Evolutionary conservation across 306 rosid species (phyloP), one percentile per base, ranked within the genome.

Genomic region (Psophocarpus tetragonolobus): DNA sequence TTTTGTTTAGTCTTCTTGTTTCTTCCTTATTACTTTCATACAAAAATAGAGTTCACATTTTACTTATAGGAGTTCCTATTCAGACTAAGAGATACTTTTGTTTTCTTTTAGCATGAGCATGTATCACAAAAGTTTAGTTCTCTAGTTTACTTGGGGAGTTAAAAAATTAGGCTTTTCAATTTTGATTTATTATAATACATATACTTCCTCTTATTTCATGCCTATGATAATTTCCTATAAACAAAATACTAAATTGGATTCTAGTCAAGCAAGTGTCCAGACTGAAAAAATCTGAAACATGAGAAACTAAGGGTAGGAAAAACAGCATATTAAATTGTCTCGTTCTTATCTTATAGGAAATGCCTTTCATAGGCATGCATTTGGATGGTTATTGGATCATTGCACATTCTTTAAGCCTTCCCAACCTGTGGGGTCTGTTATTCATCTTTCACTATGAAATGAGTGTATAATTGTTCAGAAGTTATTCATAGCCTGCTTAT

Each of bases 301-400:
- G 24, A 64, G 27, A 75, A 51, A 51, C 29, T 36, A 44, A 10
- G 66, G 64, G 20, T 48, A 10, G 24, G 63, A 38, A 45, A 29
- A 62, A 20, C 27, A 51, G 47, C 60, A 68, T 68, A 50, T 70
- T 24, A 51, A 23, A 60, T 53, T 17, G 30, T 26, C 61, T 61
- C 33, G 23, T 61, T 35, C 51, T 53, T 71, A 54, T 47, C 53
- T 63, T 53, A 38, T 53, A 8, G 14, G 36, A 80, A 64, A 44
- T 65, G 70, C 23, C 24, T 54, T 65, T 41, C 23, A 29, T 80
- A 8, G 62, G 74, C 56, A 53, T 74, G 39, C 58, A 50, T 58
- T 74, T 68, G 36, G 21, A 53, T 74, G 64, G 65, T 35, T 74
- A 15, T 80, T 23, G 63, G 71, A 56, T 54, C 15, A 53, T 35